Conservation (phyloP, 2,329 filamentous ascomycete genomes). For the Alternaria tenuissima region DNA sequence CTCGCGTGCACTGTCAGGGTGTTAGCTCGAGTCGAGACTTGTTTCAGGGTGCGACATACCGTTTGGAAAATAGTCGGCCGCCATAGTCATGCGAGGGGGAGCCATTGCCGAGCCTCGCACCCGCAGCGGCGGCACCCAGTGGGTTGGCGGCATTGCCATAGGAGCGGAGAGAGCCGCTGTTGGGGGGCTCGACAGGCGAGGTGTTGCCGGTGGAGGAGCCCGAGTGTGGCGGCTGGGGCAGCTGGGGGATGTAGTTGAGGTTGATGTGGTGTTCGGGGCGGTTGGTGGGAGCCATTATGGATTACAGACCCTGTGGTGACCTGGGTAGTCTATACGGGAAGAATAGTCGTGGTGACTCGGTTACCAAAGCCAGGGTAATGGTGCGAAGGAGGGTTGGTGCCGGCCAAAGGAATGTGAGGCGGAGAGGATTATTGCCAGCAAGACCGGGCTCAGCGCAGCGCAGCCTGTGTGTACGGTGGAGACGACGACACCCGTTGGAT, state of each 20-base stretch:
- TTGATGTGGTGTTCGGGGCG: conserved; percentile 84
- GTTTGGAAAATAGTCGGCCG: conserved; percentile 85
- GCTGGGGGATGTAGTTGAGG: conserved; percentile 79
- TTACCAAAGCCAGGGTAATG: conserved; percentile 52
- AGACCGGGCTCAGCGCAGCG: conserved; percentile 39
- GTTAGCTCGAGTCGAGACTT: conserved; percentile 41
- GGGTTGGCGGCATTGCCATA: conserved; percentile 72
- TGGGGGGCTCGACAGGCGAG: conserved; percentile 78
- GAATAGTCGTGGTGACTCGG: conserved; percentile 43
- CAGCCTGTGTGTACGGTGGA: conserved; percentile 35
- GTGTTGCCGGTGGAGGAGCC: conserved; percentile 81
- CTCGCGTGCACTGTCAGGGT: conserved; percentile 77
- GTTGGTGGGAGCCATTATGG: conserved; percentile 85
- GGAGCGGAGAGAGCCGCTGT: conserved; percentile 71
- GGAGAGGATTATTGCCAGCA: conserved; percentile 44
- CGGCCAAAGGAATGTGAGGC: conserved; percentile 54
- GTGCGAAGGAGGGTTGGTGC: conserved; percentile 47
- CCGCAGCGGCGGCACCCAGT: conserved; percentile 60
- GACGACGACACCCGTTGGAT: conserved; percentile 26
- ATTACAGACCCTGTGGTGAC: conserved; percentile 64
- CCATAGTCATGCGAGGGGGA: conserved; percentile 94
- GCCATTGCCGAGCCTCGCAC: conserved; percentile 81
- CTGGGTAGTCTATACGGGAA: conserved; percentile 36
- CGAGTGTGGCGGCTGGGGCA: conserved; percentile 73
- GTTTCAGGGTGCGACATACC: conserved; percentile 67